phyloP scores from a whole-genome alignment of 129 eudicot genomes.

The Chrysanthemum seticuspe region DNA sequence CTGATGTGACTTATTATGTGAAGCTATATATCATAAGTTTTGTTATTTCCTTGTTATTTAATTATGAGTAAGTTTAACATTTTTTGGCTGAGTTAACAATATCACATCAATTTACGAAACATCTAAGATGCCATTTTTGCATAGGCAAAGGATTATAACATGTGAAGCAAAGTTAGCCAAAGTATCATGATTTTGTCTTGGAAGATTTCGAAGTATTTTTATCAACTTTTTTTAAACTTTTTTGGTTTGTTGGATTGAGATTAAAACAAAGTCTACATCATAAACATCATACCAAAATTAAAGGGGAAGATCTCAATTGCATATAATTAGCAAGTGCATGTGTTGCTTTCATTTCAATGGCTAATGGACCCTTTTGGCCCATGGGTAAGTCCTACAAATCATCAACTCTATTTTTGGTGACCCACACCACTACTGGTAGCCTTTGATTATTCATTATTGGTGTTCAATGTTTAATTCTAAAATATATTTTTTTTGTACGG shows the following conservation, averaged over 20 bases:
- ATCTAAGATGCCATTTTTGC: constrained; percentile 17
- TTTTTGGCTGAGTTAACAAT: neutral
- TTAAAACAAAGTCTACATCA: constrained; percentile 23
- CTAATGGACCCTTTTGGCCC: constrained; percentile 32
- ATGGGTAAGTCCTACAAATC: constrained; percentile 32
- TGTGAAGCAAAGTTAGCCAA: constrained; percentile 32
- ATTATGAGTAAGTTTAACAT: too few relatives aligned
- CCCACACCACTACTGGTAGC: constrained; percentile 24
- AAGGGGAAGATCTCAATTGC: constrained; percentile 29
- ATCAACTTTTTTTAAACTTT: constrained; percentile 19
- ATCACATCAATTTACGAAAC: neutral
- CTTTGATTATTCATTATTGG: constrained; percentile 12
- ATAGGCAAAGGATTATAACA: constrained; percentile 15
- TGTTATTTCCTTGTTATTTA: too few relatives aligned
- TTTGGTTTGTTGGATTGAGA: constrained; percentile 11
- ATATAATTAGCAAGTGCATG: constrained; percentile 39
- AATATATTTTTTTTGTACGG: neutral
- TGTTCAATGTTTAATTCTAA: neutral
- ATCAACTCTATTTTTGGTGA: constrained; percentile 23
- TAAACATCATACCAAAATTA: constrained; percentile 30
- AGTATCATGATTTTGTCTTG: constrained; percentile 31
- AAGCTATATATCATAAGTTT: too few relatives aligned
- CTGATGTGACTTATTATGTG: too few relatives aligned
- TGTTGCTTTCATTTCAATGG: constrained; percentile 33
- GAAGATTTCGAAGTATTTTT: constrained; percentile 22